Evolutionary conservation across 768 basidiomycete species (phyloP).

Genomic region (Lactarius vividus): DNA sequence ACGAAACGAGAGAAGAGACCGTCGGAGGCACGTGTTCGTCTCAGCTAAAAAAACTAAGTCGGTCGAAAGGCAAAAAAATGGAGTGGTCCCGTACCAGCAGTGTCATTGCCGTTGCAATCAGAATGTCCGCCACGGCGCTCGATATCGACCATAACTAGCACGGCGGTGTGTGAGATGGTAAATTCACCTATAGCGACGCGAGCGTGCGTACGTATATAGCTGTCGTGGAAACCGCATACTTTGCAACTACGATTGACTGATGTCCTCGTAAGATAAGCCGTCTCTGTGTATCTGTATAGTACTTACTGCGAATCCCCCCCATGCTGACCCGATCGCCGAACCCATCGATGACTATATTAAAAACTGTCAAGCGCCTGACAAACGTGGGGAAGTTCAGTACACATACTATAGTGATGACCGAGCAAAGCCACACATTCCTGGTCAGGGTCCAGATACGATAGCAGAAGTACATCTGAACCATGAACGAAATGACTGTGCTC

Average conservation of each 20-base stretch:
- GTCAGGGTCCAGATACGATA: slow-evolving; percentile 34
- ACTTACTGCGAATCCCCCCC: slow-evolving; percentile 20
- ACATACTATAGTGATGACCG: slow-evolving; percentile 12
- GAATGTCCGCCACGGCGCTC: slow-evolving; percentile 15
- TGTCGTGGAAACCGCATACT: slow-evolving; percentile 4
- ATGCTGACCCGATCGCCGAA: slow-evolving; percentile 1
- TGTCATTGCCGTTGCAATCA: slow-evolving; percentile 17
- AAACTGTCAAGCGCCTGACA: background rate
- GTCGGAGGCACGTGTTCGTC: slow-evolving; percentile 2
- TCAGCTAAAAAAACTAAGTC: background rate
- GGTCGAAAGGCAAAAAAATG: background rate
- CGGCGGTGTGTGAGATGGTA: background rate
- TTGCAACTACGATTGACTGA: slow-evolving; percentile 8
- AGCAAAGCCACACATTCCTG: slow-evolving; percentile 11
- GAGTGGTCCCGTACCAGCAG: slow-evolving; percentile 5
- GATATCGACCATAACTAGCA: slow-evolving; percentile 15
- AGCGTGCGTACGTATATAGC: slow-evolving; percentile 13
- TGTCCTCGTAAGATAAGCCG: background rate
- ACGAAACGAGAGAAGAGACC: slow-evolving; percentile 10
- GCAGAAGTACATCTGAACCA: slow-evolving; percentile 36
- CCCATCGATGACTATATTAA: background rate
- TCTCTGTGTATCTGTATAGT: background rate
- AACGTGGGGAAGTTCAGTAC: background rate
- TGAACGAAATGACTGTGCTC: slow-evolving; percentile 30
- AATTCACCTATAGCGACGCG: background rate